phyloP scores from a whole-genome alignment of 805 yeast genomes.

The Starmerella apicola region DNA sequence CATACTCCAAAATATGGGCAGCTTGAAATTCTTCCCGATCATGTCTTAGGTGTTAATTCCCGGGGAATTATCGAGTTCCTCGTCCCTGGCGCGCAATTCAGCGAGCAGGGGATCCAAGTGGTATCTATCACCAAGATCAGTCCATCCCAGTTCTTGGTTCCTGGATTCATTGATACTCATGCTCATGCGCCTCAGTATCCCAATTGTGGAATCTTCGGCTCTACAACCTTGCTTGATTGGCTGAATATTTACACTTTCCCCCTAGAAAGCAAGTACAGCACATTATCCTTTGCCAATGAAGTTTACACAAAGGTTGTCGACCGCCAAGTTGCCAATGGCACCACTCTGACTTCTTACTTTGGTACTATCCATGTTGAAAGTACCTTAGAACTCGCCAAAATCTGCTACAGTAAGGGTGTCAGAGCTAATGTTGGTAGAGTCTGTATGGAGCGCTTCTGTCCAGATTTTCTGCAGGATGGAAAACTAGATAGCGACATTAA shows the following conservation, averaged over 20 bases:
- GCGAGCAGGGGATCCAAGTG: not conserved
- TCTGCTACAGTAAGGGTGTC: slow-evolving; percentile 58
- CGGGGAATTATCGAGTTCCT: slow-evolving; percentile 33
- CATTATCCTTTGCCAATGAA: slow-evolving; percentile 40
- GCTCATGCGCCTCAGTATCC: slow-evolving; percentile 80
- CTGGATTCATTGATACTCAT: slow-evolving; percentile 75
- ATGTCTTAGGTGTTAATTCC: slow-evolving; percentile 51
- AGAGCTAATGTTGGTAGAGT: slow-evolving; percentile 86
- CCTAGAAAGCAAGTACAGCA: slow-evolving; percentile 55
- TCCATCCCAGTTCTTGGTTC: slow-evolving; percentile 47
- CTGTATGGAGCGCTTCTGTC: slow-evolving; percentile 81
- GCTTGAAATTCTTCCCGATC: slow-evolving; percentile 42
- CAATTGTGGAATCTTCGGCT: slow-evolving; percentile 72
- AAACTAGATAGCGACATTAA: slow-evolving; percentile 42
- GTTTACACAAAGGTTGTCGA: slow-evolving; percentile 58
- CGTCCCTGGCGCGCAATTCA: slow-evolving; percentile 1
- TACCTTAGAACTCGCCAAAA: slow-evolving; percentile 62
- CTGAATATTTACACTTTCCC: slow-evolving; percentile 79
- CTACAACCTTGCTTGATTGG: slow-evolving; percentile 82
- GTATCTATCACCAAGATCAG: not conserved
- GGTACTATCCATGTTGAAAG: slow-evolving; percentile 77
- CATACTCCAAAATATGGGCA: slow-evolving; percentile 9
- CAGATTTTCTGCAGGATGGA: slow-evolving; percentile 46
- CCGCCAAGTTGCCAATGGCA: slow-evolving; percentile 65
- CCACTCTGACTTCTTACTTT: slow-evolving; percentile 85